These are phyloP conservation scores for Silene uniflora DNA, from an alignment of 148 eudicot species.

Conservation along the genomic window DNA sequence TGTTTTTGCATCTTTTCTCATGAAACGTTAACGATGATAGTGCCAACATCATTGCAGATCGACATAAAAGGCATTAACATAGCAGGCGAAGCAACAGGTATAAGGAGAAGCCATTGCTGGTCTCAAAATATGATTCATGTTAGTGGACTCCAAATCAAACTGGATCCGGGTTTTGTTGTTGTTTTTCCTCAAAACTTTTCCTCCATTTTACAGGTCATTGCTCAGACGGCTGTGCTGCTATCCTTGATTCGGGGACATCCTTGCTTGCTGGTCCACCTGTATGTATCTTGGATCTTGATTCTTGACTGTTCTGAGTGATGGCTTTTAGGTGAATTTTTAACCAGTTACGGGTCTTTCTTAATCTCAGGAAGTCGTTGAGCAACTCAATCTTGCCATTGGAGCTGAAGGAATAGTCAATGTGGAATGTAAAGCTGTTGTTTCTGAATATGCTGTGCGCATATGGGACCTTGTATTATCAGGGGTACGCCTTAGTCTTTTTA, in stretches of 20 bases:
- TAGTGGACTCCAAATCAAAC: no score
- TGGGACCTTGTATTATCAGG: slow-evolving; percentile 50
- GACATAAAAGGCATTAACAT: slow-evolving; percentile 38
- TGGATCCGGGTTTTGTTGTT: no score
- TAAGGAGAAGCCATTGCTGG: neutral
- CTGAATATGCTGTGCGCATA: slow-evolving; percentile 37
- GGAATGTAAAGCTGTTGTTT: slow-evolving; percentile 51
- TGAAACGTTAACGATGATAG: neutral
- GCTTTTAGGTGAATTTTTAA: neutral
- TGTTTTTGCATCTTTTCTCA: neutral
- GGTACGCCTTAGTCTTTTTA: slow-evolving; percentile 25
- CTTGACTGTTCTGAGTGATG: neutral
- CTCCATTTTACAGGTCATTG: slow-evolving; percentile 35
- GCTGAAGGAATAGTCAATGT: slow-evolving; percentile 56
- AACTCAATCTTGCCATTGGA: slow-evolving; percentile 59
- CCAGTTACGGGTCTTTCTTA: neutral
- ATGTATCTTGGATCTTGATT: slow-evolving; percentile 2
- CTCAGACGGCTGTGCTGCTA: slow-evolving; percentile 46
- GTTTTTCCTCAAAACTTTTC: neutral
- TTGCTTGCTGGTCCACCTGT: slow-evolving; percentile 49
- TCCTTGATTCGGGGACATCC: slow-evolving; percentile 51
- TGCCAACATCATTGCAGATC: slow-evolving; percentile 33
- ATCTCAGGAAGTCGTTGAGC: slow-evolving; percentile 38
- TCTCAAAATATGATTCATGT: no score
- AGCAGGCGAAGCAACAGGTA: slow-evolving; percentile 42